Percentiles rank a stretch among this genome's conserved stretches.
These are phyloP conservation scores for Xylaria sp. DNA, from an alignment of 2,329 filamentous ascomycete species.

Conservation along the genomic window DNA sequence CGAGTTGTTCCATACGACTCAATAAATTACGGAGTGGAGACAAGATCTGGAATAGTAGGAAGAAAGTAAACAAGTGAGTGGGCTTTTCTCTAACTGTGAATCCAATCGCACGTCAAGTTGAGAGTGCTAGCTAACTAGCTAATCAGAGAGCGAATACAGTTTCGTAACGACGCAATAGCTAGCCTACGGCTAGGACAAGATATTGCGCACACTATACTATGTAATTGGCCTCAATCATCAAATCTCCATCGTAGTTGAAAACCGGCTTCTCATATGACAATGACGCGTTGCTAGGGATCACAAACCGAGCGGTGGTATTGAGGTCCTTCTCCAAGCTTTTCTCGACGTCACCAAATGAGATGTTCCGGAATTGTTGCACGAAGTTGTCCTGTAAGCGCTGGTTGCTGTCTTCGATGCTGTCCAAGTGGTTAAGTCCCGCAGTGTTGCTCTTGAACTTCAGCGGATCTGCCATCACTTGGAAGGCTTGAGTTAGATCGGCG, in stretches of 20 bases:
- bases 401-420: background rate
- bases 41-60: too few species aligned
- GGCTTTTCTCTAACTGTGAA: background rate
- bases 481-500: background rate
- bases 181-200: background rate
- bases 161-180: background rate
- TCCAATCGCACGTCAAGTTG: background rate
- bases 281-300: background rate
- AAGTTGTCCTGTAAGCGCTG: background rate
- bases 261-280: background rate
- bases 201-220: background rate
- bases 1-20: too few species aligned
- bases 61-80: background rate
- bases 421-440: background rate
- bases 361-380: background rate
- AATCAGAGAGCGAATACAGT: background rate
- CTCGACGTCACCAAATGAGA: background rate
- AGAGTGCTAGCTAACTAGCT: background rate
- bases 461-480: background rate
- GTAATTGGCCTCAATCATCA: constrained; percentile 4
- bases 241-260: constrained; percentile 6
- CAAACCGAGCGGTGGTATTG: background rate
- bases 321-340: background rate
- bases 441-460: background rate
- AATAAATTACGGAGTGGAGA: too few species aligned